Conservation (phyloP, 768 basidiomycete genomes). For the Gautieria morchelliformis region DNA sequence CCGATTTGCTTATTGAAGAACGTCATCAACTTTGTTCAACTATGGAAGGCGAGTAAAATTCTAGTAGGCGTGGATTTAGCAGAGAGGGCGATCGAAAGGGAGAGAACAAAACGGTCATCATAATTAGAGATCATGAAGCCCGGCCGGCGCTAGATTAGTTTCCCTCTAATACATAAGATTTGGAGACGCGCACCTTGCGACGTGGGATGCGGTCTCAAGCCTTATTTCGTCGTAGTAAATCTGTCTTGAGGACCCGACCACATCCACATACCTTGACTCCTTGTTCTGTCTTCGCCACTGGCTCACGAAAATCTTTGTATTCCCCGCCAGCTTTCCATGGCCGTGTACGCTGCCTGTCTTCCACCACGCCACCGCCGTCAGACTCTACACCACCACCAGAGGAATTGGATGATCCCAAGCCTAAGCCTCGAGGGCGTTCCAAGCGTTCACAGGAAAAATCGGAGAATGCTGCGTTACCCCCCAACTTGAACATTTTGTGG, state of each 20-base stretch:
- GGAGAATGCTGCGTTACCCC: constrained; percentile 43
- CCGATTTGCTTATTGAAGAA: constrained; percentile 79
- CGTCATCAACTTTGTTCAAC: constrained; percentile 88
- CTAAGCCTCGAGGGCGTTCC: constrained; percentile 14
- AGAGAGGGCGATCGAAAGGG: constrained; percentile 52
- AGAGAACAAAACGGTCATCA: constrained; percentile 9
- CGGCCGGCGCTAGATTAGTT: neutral
- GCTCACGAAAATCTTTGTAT: constrained; percentile 8
- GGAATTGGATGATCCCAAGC: constrained; percentile 5
- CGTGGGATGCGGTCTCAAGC: constrained; percentile 28
- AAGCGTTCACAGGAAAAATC: constrained; percentile 30
- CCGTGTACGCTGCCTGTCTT: constrained; percentile 10
- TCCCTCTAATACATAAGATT: constrained; percentile 2
- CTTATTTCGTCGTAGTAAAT: constrained; percentile 20
- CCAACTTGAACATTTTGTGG: constrained; percentile 58
- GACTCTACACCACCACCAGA: constrained; percentile 10
- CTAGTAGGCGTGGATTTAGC: constrained; percentile 89
- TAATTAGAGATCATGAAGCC: neutral
- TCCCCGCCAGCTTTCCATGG: neutral
- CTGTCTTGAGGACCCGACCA: neutral
- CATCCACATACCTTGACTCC: neutral
- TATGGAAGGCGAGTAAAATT: constrained; percentile 96
- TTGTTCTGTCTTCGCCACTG: neutral
- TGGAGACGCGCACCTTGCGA: neutral
- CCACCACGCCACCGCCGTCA: constrained; percentile 14